Percentiles rank a stretch among this genome's conserved stretches.
Evolutionary conservation across 305 asterid genomes (phyloP).

Genomic region (Ilex paraguariensis): DNA sequence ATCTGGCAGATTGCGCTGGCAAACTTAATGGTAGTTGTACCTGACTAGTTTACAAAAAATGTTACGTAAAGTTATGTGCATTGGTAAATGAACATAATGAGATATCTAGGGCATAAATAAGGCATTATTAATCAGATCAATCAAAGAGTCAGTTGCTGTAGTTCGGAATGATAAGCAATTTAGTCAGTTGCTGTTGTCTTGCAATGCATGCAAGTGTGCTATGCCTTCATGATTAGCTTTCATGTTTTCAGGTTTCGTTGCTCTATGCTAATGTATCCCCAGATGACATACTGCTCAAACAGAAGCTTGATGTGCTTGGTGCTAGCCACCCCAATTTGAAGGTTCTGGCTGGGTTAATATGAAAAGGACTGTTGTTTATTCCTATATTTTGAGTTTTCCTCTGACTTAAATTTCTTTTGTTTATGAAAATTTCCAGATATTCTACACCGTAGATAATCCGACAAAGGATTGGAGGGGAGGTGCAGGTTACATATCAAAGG

Average conservation of each 20-base stretch:
- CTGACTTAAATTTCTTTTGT: slow-evolving; percentile 8
- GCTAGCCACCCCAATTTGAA: slow-evolving; percentile 82
- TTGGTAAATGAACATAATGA: no score
- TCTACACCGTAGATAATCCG: slow-evolving; percentile 89
- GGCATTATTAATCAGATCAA: no score
- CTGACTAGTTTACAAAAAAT: no score
- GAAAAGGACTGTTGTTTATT: slow-evolving; percentile 1
- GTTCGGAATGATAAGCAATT: no score
- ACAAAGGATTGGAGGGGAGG: slow-evolving; percentile 88
- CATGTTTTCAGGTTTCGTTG: slow-evolving; percentile 63
- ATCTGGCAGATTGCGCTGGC: no score
- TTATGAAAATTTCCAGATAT: slow-evolving; percentile 42
- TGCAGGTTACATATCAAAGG: slow-evolving; percentile 70
- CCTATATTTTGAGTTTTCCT: not conserved
- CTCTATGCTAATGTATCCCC: slow-evolving; percentile 92
- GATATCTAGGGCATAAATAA: no score
- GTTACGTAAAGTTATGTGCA: no score
- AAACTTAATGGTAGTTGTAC: no score
- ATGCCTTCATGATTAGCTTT: slow-evolving; percentile 9
- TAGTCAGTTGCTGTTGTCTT: no score
- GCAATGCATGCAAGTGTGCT: no score
- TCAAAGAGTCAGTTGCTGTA: no score
- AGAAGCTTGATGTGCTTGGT: slow-evolving; percentile 82
- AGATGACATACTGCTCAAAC: slow-evolving; percentile 91
- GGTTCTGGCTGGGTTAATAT: slow-evolving; percentile 31